A percentile compares a stretch with the other conserved stretches of the same genome.
phyloP scores from a whole-genome alignment of 345 rosid species.

The Melastoma malabathricum region DNA sequence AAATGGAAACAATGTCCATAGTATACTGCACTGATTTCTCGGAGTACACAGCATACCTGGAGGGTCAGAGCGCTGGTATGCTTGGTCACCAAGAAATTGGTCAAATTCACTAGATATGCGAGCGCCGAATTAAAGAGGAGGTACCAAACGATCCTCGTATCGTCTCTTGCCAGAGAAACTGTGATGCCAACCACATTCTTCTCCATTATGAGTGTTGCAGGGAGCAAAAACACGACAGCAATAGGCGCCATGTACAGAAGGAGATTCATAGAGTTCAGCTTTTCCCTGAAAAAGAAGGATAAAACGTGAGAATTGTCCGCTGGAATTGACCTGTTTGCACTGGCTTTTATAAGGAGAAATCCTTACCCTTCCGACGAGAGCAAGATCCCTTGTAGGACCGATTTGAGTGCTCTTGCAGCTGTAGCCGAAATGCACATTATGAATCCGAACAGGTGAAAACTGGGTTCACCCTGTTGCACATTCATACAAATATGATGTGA shows the following conservation, averaged over 20 bases:
- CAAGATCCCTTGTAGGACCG: slow-evolving; percentile 92
- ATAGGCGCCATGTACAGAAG: slow-evolving; percentile 97
- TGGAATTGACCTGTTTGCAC: too few relatives aligned
- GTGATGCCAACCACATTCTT: slow-evolving; percentile 89
- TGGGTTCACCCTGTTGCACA: slow-evolving; percentile 71
- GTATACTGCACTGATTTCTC: too few relatives aligned
- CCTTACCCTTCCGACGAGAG: slow-evolving; percentile 97
- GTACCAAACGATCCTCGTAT: slow-evolving; percentile 77
- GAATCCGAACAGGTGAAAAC: slow-evolving; percentile 96
- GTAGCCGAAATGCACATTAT: slow-evolving; percentile 88
- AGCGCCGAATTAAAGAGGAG: slow-evolving; percentile 87
- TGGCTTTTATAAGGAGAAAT: not conserved
- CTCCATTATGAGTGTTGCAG: slow-evolving; percentile 93
- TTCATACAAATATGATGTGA: too few relatives aligned
- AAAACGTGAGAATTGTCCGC: too few relatives aligned
- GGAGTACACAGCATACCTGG: slow-evolving; percentile 42
- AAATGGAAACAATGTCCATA: too few relatives aligned
- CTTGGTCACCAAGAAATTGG: slow-evolving; percentile 96
- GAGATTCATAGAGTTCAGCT: slow-evolving; percentile 95
- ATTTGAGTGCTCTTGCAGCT: slow-evolving; percentile 94
- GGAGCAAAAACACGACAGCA: slow-evolving; percentile 84
- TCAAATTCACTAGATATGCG: slow-evolving; percentile 90
- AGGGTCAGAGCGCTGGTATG: slow-evolving; percentile 97
- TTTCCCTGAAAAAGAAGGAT: slow-evolving; percentile 47
- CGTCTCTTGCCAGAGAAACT: slow-evolving; percentile 90